These are phyloP conservation scores for Plicaturopsis crispa DNA, from an alignment of 768 basidiomycete species.

Conservation along the genomic window DNA sequence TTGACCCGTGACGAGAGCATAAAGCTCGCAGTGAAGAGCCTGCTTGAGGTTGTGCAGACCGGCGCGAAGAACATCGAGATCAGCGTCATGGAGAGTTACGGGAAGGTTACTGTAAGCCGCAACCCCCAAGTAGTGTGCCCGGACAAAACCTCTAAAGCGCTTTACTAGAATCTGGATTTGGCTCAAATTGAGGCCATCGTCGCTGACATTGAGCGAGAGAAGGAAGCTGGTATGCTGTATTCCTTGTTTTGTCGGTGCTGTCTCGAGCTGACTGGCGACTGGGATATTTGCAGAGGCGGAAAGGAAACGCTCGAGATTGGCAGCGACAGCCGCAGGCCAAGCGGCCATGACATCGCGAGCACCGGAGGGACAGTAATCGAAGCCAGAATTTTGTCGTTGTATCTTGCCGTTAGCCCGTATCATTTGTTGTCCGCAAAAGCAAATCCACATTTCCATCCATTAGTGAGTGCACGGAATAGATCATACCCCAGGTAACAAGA, in stretches of 20 bases:
- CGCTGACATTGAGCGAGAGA: conserved; percentile 90
- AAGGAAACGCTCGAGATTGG: conserved; percentile 82
- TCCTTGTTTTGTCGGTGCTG: conserved; percentile 4
- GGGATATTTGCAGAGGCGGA: conserved; percentile 73
- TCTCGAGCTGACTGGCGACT: not conserved
- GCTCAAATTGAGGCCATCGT: conserved; percentile 90
- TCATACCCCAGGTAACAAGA: too few species aligned
- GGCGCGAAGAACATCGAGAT: conserved; percentile 99
- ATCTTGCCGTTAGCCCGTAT: too few species aligned
- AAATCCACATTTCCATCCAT: too few species aligned
- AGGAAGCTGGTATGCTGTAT: conserved; percentile 89
- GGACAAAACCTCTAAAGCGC: conserved; percentile 3
- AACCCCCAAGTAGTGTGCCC: too few species aligned
- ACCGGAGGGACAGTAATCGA: conserved; percentile 28
- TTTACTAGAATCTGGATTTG: conserved; percentile 72
- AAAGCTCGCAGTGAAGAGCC: conserved; percentile 90
- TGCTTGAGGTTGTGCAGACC: conserved; percentile 97
- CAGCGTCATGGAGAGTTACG: conserved; percentile 93
- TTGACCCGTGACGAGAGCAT: conserved; percentile 84
- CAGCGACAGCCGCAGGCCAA: conserved; percentile 86
- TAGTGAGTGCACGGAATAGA: too few species aligned
- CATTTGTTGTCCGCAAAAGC: too few species aligned
- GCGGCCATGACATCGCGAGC: conserved; percentile 76
- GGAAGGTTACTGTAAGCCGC: conserved; percentile 73
- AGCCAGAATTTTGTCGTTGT: too few species aligned